phyloP scores from a whole-genome alignment of 1,284 basidiomycete genomes.

The Exsudoporus floridanus region DNA sequence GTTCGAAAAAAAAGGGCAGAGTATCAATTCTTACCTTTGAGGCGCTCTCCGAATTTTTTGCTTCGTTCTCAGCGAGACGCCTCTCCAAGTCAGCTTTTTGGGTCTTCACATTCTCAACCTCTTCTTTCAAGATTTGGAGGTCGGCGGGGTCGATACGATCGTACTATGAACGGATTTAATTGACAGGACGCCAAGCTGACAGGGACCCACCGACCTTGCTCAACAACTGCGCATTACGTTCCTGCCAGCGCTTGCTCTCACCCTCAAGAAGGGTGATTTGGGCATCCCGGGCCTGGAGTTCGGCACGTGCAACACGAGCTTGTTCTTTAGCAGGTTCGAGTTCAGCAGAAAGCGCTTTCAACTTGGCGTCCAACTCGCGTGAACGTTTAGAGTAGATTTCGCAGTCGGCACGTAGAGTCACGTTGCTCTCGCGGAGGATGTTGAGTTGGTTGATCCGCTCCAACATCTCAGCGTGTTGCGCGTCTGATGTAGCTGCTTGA shows the following conservation, averaged over 20 bases:
- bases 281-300: constrained; percentile 68
- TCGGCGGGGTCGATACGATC: constrained; percentile 88
- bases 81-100: constrained; percentile 45
- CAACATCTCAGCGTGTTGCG: constrained; percentile 82
- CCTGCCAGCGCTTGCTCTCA: constrained; percentile 83
- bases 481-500: constrained; percentile 66
- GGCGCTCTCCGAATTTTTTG: constrained; percentile 41
- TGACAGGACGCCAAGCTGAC: neutral
- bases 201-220: constrained; percentile 56
- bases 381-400: constrained; percentile 67
- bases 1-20: neutral
- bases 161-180: constrained; percentile 48
- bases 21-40: constrained; percentile 31
- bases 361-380: constrained; percentile 61
- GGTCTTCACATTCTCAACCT: constrained; percentile 57
- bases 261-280: constrained; percentile 75
- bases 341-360: constrained; percentile 60
- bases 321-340: constrained; percentile 78
- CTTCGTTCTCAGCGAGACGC: constrained; percentile 40
- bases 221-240: constrained; percentile 77
- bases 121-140: constrained; percentile 76
- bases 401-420: constrained; percentile 76
- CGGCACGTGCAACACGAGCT: constrained; percentile 65
- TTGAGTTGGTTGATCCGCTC: constrained; percentile 88
- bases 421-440: constrained; percentile 85